Percentiles rank a stretch among this genome's conserved stretches.
These are phyloP conservation scores for Decorospora gaudefroyi DNA, from an alignment of 2,329 filamentous ascomycete species.

Conservation along the genomic window DNA sequence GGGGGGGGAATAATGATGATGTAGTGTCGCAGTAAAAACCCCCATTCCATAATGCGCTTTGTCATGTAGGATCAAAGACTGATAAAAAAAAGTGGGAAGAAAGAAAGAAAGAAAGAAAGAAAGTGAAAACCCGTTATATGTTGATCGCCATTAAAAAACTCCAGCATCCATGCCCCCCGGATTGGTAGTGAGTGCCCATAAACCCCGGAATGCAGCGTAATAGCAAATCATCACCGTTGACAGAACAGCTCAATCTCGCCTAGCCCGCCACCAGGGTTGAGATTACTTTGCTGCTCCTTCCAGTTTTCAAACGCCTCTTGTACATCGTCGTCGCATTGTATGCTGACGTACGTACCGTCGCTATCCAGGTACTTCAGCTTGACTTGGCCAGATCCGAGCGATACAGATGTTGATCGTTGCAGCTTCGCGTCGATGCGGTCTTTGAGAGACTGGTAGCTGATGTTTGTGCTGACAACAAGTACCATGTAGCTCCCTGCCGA, in stretches of 20 bases:
- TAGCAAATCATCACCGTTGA: conserved; percentile 35
- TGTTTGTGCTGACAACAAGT: conserved; percentile 94
- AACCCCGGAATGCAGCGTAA: conserved; percentile 2
- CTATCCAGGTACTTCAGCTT: conserved; percentile 84
- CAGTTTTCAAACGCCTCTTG: conserved; percentile 94
- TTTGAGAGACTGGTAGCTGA: conserved; percentile 88
- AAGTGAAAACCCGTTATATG: not conserved
- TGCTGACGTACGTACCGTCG: conserved; percentile 89
- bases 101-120: not conserved
- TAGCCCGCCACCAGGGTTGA: conserved; percentile 65
- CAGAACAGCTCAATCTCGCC: conserved; percentile 76
- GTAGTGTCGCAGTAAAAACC: conserved; percentile 1
- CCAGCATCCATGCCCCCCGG: conserved; percentile 7
- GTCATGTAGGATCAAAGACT: not conserved
- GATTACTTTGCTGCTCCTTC: conserved; percentile 72
- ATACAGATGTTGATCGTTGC: conserved; percentile 80
- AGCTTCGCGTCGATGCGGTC: conserved; percentile 97
- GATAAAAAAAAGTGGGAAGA: not conserved
- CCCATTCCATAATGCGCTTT: too few species aligned
- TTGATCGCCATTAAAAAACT: conserved; percentile 3
- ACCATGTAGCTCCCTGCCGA: conserved; percentile 85
- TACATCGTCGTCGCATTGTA: conserved; percentile 94
- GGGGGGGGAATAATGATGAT: not conserved
- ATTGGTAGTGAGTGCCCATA: conserved; percentile 2
- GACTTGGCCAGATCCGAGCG: conserved; percentile 79